Evolutionary conservation across 768 basidiomycete species (phyloP), one percentile per base, ranked within the genome.

Genomic region (Suillus sp.): DNA sequence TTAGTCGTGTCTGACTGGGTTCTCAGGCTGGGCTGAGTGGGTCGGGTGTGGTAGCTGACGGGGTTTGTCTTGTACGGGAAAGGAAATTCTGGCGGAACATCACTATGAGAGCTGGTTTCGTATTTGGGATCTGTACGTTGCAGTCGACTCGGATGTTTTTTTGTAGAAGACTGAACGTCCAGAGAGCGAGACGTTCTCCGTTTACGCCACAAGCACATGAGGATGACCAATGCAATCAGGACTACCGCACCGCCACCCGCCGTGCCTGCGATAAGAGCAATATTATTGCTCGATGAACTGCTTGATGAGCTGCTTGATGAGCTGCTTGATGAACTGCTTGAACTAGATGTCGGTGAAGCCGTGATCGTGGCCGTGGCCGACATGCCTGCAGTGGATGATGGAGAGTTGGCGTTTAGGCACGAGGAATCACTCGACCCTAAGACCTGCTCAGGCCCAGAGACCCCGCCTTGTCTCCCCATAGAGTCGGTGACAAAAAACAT

Each of bases 401-500:
- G 86, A 0, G 87, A 89, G 38, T 64, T 69, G 32, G 69, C 68
- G 66, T 80, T 80, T 25, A 91, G 71, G 67, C 90, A 92, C 20
- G 78, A 78, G 25, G 63, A 68, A 59, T 85, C 78, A 63, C 78
- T 78, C 5, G 85, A 83, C 37, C 69, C 69, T 10, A 78, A 79
- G 16, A 91, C 85, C 8, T 65, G 71, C 63, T 71, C 65, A 20
- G 84, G 63, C 64, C 84, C 80, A n/a, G 87, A 86, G 61, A 78
- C 78, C 16, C 90, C 90, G 56, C 90, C 89, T 61, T 79, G 77
- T 51, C 78, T 74, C 10, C 84, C 83, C 54, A 65, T 61, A 10
- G 83, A 71, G 66, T 88, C 86, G 1, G 78, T 74, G 82, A 89
- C 79, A 43, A 81, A 67, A 56, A 89, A 89, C 14, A 91, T 59